Percentiles rank a stretch among this genome's conserved stretches.
phyloP scores from a whole-genome alignment of 306 rosid genomes.

The Castanea sativa region DNA sequence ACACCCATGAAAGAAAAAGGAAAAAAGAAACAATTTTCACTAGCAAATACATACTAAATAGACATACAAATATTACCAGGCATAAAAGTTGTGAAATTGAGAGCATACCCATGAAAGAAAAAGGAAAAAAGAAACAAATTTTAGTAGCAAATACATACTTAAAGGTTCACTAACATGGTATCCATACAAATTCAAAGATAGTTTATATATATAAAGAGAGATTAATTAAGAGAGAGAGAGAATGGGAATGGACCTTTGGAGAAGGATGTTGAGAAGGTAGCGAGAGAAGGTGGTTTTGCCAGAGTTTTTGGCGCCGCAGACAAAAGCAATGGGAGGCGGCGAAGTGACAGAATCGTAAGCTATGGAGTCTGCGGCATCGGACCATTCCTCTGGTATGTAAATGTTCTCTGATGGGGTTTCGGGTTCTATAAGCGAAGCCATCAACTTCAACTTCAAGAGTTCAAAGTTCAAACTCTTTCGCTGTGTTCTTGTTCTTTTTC shows the following conservation, averaged over 20 bases:
- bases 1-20: no score
- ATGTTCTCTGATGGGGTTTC: constrained; percentile 47
- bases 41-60: no score
- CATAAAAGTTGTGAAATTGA: no score
- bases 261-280: constrained; percentile 67
- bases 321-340: constrained; percentile 52
- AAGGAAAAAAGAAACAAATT: background rate
- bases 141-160: background rate
- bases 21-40: no score
- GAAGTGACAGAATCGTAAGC: constrained; percentile 36
- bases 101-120: background rate
- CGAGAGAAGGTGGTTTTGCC: constrained; percentile 93
- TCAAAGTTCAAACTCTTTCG: no score
- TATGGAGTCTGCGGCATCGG: constrained; percentile 58
- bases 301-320: constrained; percentile 83
- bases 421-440: constrained; percentile 37
- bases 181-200: background rate
- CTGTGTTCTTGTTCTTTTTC: background rate
- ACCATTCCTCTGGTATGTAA: constrained; percentile 68
- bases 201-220: background rate
- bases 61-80: no score
- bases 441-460: background rate
- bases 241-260: constrained; percentile 37
- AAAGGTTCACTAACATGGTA: background rate
- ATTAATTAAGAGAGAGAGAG: background rate